A percentile compares a stretch with the other conserved stretches of the same genome.
Evolutionary conservation across 176 grass and related monocot genomes (phyloP).

Genomic region (maize (Zea mays)): DNA sequence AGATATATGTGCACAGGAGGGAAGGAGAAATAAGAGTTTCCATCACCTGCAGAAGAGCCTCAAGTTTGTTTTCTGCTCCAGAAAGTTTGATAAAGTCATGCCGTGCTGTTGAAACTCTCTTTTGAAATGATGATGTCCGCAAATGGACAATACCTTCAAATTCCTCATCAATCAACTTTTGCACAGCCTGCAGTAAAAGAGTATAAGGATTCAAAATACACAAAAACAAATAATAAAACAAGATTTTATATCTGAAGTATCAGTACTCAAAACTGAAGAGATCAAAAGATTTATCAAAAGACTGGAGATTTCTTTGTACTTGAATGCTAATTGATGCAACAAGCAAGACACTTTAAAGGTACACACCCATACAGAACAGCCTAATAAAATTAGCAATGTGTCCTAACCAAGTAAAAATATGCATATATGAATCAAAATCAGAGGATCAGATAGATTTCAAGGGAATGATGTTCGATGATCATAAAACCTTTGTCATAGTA

Average conservation of each 20-base stretch:
- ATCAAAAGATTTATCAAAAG: neutral
- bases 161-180: constrained; percentile 91
- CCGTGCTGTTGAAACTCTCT: constrained; percentile 88
- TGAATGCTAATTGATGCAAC: neutral
- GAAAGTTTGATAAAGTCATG: constrained; percentile 97
- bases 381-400: constrained; percentile 4
- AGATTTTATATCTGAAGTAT: neutral
- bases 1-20: neutral
- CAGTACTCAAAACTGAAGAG: neutral
- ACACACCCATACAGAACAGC: neutral
- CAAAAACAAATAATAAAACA: neutral
- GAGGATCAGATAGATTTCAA: neutral
- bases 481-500: constrained; percentile 80
- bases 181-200: constrained; percentile 62
- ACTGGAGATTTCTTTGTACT: neutral
- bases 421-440: constrained; percentile 4
- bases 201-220: constrained; percentile 19
- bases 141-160: constrained; percentile 94
- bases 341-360: constrained; percentile 1
- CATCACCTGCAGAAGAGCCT: constrained; percentile 88
- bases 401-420: neutral
- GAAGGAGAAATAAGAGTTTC: constrained; percentile 20
- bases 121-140: constrained; percentile 85
- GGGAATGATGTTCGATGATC: neutral
- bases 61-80: constrained; percentile 90